Evolutionary conservation across 805 yeast genomes (phyloP).

Genomic region (Kazachstania martiniae): DNA sequence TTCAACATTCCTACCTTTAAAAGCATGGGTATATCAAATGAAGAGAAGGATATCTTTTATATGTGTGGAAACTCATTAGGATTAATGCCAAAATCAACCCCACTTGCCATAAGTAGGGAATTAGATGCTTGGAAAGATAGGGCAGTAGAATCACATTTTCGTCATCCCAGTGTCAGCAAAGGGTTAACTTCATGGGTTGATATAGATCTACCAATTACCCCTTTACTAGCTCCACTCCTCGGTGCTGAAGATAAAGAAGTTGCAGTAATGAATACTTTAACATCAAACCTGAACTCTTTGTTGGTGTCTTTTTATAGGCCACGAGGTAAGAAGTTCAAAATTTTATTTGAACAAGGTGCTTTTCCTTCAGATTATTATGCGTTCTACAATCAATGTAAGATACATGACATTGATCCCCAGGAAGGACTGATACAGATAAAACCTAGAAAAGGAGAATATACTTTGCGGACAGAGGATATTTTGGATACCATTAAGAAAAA

Average conservation of each 20-base stretch:
- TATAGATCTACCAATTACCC: slow-evolving; percentile 67
- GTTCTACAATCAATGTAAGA: slow-evolving; percentile 55
- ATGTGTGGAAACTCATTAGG: slow-evolving; percentile 94
- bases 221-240: slow-evolving; percentile 58
- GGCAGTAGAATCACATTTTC: slow-evolving; percentile 79
- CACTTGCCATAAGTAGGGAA: slow-evolving; percentile 49
- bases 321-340: slow-evolving; percentile 40
- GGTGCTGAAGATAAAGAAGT: slow-evolving; percentile 74
- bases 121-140: slow-evolving; percentile 71
- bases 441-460: slow-evolving; percentile 49
- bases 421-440: slow-evolving; percentile 52
- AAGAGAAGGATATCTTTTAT: slow-evolving; percentile 29
- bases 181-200: slow-evolving; percentile 53
- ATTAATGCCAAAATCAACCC: slow-evolving; percentile 63
- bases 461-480: slow-evolving; percentile 54
- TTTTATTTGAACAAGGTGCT: slow-evolving; percentile 75
- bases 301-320: slow-evolving; percentile 71
- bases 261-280: slow-evolving; percentile 79
- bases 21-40: slow-evolving; percentile 41
- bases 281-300: slow-evolving; percentile 70
- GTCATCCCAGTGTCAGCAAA: slow-evolving; percentile 47
- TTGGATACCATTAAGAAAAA: slow-evolving; percentile 42
- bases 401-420: slow-evolving; percentile 44
- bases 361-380: slow-evolving; percentile 92
- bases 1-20: slow-evolving; percentile 60